Evolutionary conservation across 2,329 filamentous ascomycete genomes (phyloP).

Genomic region (Cordyceps sp.): DNA sequence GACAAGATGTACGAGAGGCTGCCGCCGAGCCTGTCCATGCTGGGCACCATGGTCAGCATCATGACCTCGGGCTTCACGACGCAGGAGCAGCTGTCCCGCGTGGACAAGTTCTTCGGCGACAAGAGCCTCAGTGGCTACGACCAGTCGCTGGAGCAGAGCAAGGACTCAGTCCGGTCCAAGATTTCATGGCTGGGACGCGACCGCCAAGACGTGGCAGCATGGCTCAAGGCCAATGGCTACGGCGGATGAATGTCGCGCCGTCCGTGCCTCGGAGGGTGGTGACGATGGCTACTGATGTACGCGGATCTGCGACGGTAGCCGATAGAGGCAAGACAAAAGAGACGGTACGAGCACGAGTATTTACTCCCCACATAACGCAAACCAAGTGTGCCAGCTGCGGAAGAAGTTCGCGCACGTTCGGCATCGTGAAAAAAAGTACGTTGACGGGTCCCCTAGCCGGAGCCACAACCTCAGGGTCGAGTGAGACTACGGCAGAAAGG

Average conservation of each 20-base stretch:
- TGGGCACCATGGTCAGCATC: slow-evolving; percentile 70
- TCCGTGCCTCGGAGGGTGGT: too few species aligned
- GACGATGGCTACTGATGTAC: too few species aligned
- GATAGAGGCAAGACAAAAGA: too few species aligned
- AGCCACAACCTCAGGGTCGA: too few species aligned
- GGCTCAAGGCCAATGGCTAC: slow-evolving; percentile 10
- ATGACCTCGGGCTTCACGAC: slow-evolving; percentile 69
- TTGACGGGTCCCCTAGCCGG: too few species aligned
- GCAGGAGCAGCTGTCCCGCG: slow-evolving; percentile 55
- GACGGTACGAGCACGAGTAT: too few species aligned
- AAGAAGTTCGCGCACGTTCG: too few species aligned
- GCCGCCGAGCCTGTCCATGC: slow-evolving; percentile 72
- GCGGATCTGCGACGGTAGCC: too few species aligned
- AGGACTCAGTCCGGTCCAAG: slow-evolving; percentile 75
- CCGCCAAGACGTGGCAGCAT: slow-evolving; percentile 8
- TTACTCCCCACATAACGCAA: too few species aligned
- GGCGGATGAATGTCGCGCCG: background rate
- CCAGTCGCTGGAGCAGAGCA: slow-evolving; percentile 74
- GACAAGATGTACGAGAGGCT: slow-evolving; percentile 65
- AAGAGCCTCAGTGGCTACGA: slow-evolving; percentile 79
- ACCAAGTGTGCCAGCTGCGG: too few species aligned
- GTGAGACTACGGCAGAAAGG: too few species aligned
- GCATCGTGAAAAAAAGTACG: too few species aligned
- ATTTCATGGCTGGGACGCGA: slow-evolving; percentile 11
- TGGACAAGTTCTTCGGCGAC: slow-evolving; percentile 64